A percentile compares a stretch with the other conserved stretches of the same genome.
Evolutionary conservation across 352 stramenopile genomes (phyloP).

Genomic region (Pythium grandisporangium): DNA sequence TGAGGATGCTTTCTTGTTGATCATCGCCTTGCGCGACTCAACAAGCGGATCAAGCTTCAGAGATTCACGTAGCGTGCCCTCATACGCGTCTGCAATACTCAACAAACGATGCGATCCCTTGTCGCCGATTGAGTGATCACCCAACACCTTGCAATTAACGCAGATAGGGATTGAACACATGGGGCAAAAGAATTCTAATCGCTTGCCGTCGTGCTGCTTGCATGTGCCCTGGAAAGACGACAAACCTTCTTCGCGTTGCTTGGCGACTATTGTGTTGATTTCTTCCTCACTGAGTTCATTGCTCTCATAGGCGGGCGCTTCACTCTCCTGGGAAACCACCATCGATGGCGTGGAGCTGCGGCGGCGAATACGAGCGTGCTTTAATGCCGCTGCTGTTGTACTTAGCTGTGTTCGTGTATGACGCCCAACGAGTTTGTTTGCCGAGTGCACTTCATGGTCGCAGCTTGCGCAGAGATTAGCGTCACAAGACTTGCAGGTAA

Average conservation of each 20-base stretch:
- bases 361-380: too few species aligned
- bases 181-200: conserved; percentile 71
- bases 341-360: conserved; percentile 23
- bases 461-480: conserved; percentile 55
- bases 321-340: conserved; percentile 1
- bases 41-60: conserved; percentile 52
- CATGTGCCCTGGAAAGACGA: conserved; percentile 23
- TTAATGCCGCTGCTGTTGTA: too few species aligned
- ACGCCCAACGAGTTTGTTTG: conserved; percentile 71
- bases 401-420: conserved; percentile 45
- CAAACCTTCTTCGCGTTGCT: conserved; percentile 36
- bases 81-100: conserved; percentile 54
- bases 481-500: conserved; percentile 56
- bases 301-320: not conserved
- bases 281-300: conserved; percentile 13
- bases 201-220: conserved; percentile 34
- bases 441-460: conserved; percentile 64
- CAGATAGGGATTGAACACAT: conserved; percentile 53
- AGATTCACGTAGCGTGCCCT: conserved; percentile 52
- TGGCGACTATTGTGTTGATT: conserved; percentile 22
- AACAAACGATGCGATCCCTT: conserved; percentile 65
- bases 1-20: conserved; percentile 42
- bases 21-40: conserved; percentile 48
- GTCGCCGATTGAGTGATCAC: conserved; percentile 69
- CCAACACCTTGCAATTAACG: conserved; percentile 77